These are phyloP conservation scores for Pyrus betulifolia DNA, from an alignment of 306 rosid genomes.

Conservation along the genomic window DNA sequence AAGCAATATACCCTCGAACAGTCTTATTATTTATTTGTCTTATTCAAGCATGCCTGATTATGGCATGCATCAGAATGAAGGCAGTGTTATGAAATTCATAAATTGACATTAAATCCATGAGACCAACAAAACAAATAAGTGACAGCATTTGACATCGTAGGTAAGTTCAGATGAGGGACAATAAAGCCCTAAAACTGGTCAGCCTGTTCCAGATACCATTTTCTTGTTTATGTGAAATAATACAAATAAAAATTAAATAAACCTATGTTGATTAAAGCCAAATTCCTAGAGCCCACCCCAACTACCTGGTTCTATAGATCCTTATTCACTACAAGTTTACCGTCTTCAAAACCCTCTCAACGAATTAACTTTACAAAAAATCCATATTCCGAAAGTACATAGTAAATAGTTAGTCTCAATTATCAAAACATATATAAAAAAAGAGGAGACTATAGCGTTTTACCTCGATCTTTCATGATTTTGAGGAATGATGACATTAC, in stretches of 20 bases:
- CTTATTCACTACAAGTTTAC: neutral
- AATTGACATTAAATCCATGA: neutral
- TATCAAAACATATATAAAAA: neutral
- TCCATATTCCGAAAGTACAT: neutral
- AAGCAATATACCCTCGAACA: neutral
- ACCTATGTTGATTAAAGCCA: neutral
- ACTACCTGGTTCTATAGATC: neutral
- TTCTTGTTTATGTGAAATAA: neutral
- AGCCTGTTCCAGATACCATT: neutral
- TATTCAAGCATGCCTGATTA: neutral
- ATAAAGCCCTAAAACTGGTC: neutral
- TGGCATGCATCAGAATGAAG: neutral
- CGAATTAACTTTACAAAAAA: neutral
- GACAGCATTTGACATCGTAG: neutral
- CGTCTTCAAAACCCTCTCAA: neutral
- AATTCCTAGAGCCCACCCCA: neutral
- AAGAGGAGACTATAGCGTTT: neutral
- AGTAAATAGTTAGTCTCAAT: neutral
- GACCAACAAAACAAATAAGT: neutral
- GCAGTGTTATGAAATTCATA: neutral
- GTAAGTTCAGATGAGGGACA: neutral
- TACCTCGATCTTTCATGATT: slow-evolving; percentile 81
- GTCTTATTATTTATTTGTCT: neutral
- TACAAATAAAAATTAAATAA: neutral
- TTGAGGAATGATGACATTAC: slow-evolving; percentile 75